Base-by-base conservation (phyloP, 805 yeast genomes). In the Suhomyces prunicola region DNA sequence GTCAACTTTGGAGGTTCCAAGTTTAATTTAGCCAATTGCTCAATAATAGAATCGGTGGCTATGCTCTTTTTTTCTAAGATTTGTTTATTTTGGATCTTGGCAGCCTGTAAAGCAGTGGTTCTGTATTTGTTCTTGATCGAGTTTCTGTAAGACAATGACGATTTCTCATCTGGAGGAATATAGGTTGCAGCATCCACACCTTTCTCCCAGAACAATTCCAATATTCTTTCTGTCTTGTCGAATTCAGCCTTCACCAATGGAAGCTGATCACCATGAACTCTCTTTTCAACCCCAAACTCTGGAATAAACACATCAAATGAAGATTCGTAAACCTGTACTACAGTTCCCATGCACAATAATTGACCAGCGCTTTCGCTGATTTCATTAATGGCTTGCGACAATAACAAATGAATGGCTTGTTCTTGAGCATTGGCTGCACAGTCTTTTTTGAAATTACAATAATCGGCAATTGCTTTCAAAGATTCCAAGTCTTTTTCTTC, bases 251-350 rank as follows among this genome's bases (percentile, higher is more conserved):
- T 92, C 23, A 83, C 83, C 57, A 93, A 76, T 9, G 98, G 98
- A 52, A 94, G 76, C 71, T 94, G 98, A 71, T 94, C 99, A 26
- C 98, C 97, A 65, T 94, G 99, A 22, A 92, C 97, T 63, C 97
- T 80, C 70, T 92, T 92, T 67, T 92, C 97, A 61, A 92, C 88
- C 44, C 97, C 97, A 72, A 91, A 87, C 59, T 90, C 97, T 2
- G 97, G 97, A 56, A 92, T 77, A 59, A 88, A 83, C 3, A 92
- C 93, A 68, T 94, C 99, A 72, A 94, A 94, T 1, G 98, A 90
- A 1, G 97, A 89, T 70, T 94, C 98, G 68, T 93, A 92, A 8
- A 93, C 97, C 68, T 91, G 97, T 24, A 90, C 72, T 15, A 93
- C 94, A 13, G 90, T 83, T 13, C 96, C 97, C 82, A 86, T 84